Conservation (phyloP, 2,329 filamentous ascomycete genomes). For the Dothiorella sarmentorum region DNA sequence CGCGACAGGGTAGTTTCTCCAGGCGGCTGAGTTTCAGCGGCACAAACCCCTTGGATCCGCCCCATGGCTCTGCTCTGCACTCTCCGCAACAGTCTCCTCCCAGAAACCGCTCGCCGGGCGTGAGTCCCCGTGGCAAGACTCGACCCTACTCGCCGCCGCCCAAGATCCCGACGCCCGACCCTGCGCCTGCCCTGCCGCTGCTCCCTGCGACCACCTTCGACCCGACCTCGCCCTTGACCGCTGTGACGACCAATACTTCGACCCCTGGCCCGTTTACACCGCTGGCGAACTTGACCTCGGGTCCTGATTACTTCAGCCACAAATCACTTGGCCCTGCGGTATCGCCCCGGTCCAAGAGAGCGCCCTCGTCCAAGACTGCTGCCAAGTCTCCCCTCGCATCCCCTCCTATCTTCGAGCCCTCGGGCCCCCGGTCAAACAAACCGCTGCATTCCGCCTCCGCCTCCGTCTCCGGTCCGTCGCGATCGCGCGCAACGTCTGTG, state of each 20-base stretch:
- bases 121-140: slow-evolving; percentile 36
- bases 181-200: slow-evolving; percentile 32
- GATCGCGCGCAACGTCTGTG: slow-evolving; percentile 1
- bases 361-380: slow-evolving; percentile 18
- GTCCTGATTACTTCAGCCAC: slow-evolving; percentile 39
- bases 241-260: slow-evolving; percentile 17
- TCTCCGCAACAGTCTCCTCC: slow-evolving; percentile 31
- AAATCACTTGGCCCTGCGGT: slow-evolving; percentile 24
- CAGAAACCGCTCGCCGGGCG: slow-evolving; percentile 34
- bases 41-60: slow-evolving; percentile 33
- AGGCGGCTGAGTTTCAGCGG: slow-evolving; percentile 39
- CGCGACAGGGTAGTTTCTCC: slow-evolving; percentile 30
- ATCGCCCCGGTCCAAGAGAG: slow-evolving; percentile 27
- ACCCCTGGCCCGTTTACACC: slow-evolving; percentile 29
- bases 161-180: slow-evolving; percentile 32
- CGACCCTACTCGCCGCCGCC: slow-evolving; percentile 32
- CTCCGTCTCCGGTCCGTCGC: slow-evolving; percentile 6
- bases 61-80: slow-evolving; percentile 36
- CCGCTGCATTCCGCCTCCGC: slow-evolving; percentile 4
- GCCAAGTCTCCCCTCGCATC: slow-evolving; percentile 35
- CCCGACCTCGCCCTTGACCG: slow-evolving; percentile 34
- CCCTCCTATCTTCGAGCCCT: slow-evolving; percentile 27
- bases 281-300: slow-evolving; percentile 24
- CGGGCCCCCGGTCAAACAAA: neutral
- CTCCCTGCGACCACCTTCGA: slow-evolving; percentile 38